A percentile compares a stretch with the other conserved stretches of the same genome.
phyloP scores from a whole-genome alignment of 2,329 filamentous ascomycete genomes.

The Rhynchosporium secalis region DNA sequence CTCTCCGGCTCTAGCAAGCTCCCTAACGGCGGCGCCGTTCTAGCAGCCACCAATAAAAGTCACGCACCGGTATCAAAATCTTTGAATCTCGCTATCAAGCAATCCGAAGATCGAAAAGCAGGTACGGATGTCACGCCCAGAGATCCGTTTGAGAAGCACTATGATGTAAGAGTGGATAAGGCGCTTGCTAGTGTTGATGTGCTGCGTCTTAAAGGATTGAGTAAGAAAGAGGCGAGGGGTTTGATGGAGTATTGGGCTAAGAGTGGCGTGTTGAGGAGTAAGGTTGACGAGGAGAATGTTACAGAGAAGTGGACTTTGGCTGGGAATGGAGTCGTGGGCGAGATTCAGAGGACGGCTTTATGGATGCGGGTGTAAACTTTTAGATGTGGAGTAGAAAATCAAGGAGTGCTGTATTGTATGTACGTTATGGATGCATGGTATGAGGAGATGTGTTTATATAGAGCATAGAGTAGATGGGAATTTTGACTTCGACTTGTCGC shows the following conservation, averaged over 20 bases:
- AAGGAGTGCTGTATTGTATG: conserved; percentile 15
- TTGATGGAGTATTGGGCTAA: conserved; percentile 93
- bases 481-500: background rate
- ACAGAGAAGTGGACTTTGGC: conserved; percentile 81
- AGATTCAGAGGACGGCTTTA: conserved; percentile 72
- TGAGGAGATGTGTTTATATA: conserved; percentile 16
- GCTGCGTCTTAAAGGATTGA: conserved; percentile 65
- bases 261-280: conserved; percentile 74
- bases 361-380: conserved; percentile 38
- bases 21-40: conserved; percentile 74
- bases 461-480: conserved; percentile 15
- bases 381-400: background rate
- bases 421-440: conserved; percentile 7
- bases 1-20: conserved; percentile 60
- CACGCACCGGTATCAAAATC: conserved; percentile 66
- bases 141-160: conserved; percentile 56
- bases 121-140: conserved; percentile 43
- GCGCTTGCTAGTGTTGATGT: conserved; percentile 52
- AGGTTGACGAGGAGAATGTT: conserved; percentile 69
- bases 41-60: conserved; percentile 72
- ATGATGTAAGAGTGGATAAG: conserved; percentile 58
- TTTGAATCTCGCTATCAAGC: conserved; percentile 66
- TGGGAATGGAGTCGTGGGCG: conserved; percentile 79
- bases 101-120: conserved; percentile 42
- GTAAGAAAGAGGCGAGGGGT: conserved; percentile 69